Conservation (phyloP, 129 eudicot genomes). For the Flaveria sonorensis region DNA sequence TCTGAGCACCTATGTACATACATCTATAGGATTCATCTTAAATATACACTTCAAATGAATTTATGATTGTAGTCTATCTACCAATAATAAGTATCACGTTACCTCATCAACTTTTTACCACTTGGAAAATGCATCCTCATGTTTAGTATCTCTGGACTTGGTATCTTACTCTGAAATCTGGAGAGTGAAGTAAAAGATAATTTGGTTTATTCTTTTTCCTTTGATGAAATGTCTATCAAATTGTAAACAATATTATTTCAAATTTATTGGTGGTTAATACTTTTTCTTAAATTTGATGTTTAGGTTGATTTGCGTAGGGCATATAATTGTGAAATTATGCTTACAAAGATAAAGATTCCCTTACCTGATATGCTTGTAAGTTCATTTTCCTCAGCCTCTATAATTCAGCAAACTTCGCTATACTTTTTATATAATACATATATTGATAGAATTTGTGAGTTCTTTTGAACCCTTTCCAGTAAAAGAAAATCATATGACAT, state of each 20-base stretch:
- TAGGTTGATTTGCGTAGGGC: slow-evolving; percentile 97
- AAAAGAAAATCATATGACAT: neutral
- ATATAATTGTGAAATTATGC: slow-evolving; percentile 95
- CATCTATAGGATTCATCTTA: too few species aligned
- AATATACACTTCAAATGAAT: slow-evolving; percentile 7
- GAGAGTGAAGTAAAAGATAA: slow-evolving; percentile 1
- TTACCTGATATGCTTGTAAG: slow-evolving; percentile 94
- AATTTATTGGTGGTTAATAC: neutral
- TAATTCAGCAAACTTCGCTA: neutral
- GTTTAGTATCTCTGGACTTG: neutral
- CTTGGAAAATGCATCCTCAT: slow-evolving; percentile 16
- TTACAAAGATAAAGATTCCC: slow-evolving; percentile 89
- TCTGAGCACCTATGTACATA: neutral
- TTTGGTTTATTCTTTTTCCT: slow-evolving; percentile 21
- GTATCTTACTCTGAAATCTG: slow-evolving; percentile 2
- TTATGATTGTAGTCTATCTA: slow-evolving; percentile 9
- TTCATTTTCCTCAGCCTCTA: slow-evolving; percentile 18
- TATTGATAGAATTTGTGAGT: neutral
- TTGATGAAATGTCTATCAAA: slow-evolving; percentile 15
- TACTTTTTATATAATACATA: neutral
- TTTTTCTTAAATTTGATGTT: slow-evolving; percentile 22
- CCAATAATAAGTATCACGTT: slow-evolving; percentile 9
- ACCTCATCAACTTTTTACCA: neutral
- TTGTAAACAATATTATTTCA: slow-evolving; percentile 11
- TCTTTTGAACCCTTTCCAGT: neutral